Conservation (phyloP, 176 grass and related monocot species). For the Oryza meyeriana region DNA sequence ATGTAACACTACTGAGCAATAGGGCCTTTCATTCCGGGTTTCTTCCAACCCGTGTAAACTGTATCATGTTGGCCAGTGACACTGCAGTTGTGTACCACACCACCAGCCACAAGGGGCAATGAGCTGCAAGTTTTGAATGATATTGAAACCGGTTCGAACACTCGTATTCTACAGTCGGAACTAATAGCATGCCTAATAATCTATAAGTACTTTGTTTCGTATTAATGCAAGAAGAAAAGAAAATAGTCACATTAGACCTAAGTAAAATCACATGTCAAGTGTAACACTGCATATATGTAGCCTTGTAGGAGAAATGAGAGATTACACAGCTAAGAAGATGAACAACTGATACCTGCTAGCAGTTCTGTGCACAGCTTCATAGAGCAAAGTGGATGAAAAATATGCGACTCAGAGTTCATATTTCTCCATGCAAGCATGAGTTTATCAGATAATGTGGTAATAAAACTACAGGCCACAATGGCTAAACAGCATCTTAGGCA, state of each 20-base stretch:
- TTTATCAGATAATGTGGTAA: not conserved
- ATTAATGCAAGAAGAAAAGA: not conserved
- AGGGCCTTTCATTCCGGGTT: not conserved
- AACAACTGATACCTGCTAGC: not conserved
- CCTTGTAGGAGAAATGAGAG: not conserved
- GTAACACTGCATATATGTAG: not conserved
- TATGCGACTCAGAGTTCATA: not conserved
- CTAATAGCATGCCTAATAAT: not conserved
- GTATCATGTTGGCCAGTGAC: not conserved
- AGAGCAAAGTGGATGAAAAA: too few relatives aligned
- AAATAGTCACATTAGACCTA: not conserved
- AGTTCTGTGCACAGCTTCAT: not conserved
- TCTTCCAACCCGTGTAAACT: not conserved
- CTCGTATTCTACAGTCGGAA: not conserved
- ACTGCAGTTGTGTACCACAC: not conserved
- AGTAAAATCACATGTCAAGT: not conserved
- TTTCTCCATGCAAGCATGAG: constrained; percentile 19
- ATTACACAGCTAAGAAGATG: not conserved
- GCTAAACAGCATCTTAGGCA: not conserved
- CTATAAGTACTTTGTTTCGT: too few relatives aligned
- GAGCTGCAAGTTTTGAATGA: not conserved
- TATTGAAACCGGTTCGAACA: not conserved
- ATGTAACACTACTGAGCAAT: not conserved
- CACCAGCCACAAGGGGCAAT: too few relatives aligned
- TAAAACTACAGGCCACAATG: not conserved